Percentiles rank a stretch among this genome's conserved stretches.
phyloP scores from a whole-genome alignment of 345 rosid species.

The Ricinus communis region DNA sequence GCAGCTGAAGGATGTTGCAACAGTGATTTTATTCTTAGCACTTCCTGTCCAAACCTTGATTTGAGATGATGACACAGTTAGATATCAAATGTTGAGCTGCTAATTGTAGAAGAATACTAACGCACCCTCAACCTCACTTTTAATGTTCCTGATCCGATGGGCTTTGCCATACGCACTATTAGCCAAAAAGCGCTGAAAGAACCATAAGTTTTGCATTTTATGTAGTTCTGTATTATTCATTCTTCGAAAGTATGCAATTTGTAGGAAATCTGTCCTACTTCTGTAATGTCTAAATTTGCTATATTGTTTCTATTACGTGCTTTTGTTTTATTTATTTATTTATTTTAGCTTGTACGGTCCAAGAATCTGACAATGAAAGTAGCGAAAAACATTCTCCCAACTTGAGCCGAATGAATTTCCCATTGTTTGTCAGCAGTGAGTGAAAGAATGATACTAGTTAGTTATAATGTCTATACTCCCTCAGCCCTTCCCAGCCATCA shows the following conservation, averaged over 20 bases:
- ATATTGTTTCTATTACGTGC: not conserved
- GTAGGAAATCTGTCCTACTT: not conserved
- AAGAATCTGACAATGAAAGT: not conserved
- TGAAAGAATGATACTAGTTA: too few species aligned
- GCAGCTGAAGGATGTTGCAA: not conserved
- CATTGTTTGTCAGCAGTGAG: too few species aligned
- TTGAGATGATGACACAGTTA: not conserved
- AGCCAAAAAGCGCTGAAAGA: not conserved
- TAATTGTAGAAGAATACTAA: not conserved
- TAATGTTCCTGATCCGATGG: not conserved
- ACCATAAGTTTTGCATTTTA: not conserved
- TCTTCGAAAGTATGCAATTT: not conserved
- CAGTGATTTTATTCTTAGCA: not conserved
- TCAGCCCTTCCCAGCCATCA: too few species aligned
- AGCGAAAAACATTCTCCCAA: too few species aligned
- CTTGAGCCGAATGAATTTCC: too few species aligned
- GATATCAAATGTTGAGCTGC: not conserved
- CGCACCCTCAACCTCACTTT: not conserved
- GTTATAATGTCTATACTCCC: too few species aligned
- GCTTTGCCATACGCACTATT: not conserved
- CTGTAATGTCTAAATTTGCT: not conserved
- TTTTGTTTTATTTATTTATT: not conserved
- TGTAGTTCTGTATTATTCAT: not conserved
- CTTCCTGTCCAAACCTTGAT: not conserved
- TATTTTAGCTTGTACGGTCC: not conserved